These are phyloP conservation scores for Leishmania major DNA, from an alignment of 208 protist genomes.

Conservation along the genomic window DNA sequence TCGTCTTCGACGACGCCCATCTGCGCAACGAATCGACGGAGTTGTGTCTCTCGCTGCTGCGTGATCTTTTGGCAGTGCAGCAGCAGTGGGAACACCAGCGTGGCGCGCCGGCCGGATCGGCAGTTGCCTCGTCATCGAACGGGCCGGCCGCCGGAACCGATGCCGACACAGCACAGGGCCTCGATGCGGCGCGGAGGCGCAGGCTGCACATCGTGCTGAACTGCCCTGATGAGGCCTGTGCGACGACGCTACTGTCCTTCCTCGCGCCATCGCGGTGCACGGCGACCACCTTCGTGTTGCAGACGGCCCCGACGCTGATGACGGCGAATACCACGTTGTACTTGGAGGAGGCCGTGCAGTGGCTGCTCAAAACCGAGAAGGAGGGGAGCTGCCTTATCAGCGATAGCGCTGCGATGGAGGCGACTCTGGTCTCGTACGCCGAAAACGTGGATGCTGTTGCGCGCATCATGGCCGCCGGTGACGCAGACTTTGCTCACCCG, in stretches of 20 bases:
- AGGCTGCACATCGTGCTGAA: constrained; percentile 67
- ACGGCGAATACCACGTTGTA: constrained; percentile 47
- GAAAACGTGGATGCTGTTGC: constrained; percentile 83
- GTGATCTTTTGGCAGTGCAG: constrained; percentile 42
- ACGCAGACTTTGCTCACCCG: constrained; percentile 67
- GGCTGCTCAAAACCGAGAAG: constrained; percentile 72
- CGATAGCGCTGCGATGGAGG: constrained; percentile 27
- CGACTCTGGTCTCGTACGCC: constrained; percentile 57
- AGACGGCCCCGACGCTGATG: constrained; percentile 11
- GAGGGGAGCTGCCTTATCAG: constrained; percentile 63
- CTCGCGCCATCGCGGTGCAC: constrained; percentile 43
- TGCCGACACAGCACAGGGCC: constrained; percentile 11
- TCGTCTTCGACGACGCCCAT: constrained; percentile 87
- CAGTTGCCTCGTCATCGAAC: background rate
- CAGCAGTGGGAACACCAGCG: constrained; percentile 29
- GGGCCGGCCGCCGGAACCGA: background rate
- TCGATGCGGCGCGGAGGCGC: constrained; percentile 7
- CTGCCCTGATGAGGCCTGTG: constrained; percentile 65
- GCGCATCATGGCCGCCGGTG: constrained; percentile 61
- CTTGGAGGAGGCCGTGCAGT: constrained; percentile 85
- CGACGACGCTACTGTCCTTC: constrained; percentile 51
- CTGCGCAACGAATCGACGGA: constrained; percentile 71
- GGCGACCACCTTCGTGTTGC: constrained; percentile 20
- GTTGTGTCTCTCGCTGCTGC: constrained; percentile 72
- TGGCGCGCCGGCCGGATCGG: constrained; percentile 13